phyloP scores from a whole-genome alignment of 2,329 filamentous ascomycete species.

The Penicillium palitans region DNA sequence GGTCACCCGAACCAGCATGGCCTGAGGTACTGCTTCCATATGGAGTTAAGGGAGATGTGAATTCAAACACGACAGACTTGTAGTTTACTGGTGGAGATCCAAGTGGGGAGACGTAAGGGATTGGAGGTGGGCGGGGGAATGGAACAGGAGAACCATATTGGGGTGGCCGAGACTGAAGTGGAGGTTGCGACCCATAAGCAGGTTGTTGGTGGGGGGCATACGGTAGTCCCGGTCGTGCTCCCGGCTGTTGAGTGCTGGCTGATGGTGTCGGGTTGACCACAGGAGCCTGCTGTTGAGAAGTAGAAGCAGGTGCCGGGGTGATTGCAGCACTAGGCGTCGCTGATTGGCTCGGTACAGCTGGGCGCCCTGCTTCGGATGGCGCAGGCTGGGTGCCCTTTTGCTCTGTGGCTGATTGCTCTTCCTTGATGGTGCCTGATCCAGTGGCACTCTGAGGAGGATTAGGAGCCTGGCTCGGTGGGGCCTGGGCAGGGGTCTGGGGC shows the following conservation, averaged over 20 bases:
- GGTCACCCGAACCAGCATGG: constrained; percentile 47
- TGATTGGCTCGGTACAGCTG: constrained; percentile 17
- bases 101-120: constrained; percentile 34
- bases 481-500: constrained; percentile 12
- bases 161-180: constrained; percentile 40
- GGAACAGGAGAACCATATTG: constrained; percentile 34
- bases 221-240: constrained; percentile 30
- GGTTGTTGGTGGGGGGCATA: constrained; percentile 35
- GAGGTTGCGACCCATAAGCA: constrained; percentile 33
- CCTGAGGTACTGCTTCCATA: constrained; percentile 44
- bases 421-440: constrained; percentile 28
- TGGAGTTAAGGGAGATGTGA: constrained; percentile 44
- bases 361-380: constrained; percentile 8
- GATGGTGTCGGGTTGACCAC: constrained; percentile 27
- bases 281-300: constrained; percentile 25
- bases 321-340: constrained; percentile 8
- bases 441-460: constrained; percentile 16
- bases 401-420: constrained; percentile 26
- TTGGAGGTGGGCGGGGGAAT: constrained; percentile 6
- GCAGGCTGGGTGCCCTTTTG: constrained; percentile 12
- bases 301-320: constrained; percentile 14
- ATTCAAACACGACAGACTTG: constrained; percentile 52
- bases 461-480: neutral
- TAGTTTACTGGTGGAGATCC: constrained; percentile 42
- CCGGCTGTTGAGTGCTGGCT: constrained; percentile 21